These are phyloP conservation scores for Pichia rugopelliculosa DNA, from an alignment of 805 yeast species.

Conservation along the genomic window DNA sequence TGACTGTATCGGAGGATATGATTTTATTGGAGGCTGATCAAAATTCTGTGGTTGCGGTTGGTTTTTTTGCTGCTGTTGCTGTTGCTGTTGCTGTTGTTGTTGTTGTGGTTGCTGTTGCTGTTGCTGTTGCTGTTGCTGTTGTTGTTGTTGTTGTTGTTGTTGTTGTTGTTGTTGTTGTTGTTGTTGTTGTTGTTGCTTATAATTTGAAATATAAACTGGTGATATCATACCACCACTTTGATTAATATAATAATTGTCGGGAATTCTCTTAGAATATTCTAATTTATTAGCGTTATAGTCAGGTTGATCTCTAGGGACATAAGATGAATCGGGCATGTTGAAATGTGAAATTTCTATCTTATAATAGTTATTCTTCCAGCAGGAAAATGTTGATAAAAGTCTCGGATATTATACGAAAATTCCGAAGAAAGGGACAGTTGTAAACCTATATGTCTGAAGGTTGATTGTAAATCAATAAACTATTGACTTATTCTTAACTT, in stretches of 20 bases:
- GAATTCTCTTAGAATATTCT: not conserved
- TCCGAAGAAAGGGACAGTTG: no score
- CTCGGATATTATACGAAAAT: no score
- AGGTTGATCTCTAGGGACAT: not conserved
- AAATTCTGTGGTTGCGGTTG: conserved; percentile 2
- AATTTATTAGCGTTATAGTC: not conserved
- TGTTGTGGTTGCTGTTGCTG: conserved; percentile 1
- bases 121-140: not conserved
- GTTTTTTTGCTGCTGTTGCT: conserved; percentile 5
- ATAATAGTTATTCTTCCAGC: no score
- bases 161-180: conserved; percentile 7
- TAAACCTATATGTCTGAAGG: no score
- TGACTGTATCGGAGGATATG: not conserved
- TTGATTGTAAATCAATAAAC: no score
- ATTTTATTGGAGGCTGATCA: no score
- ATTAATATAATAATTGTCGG: not conserved
- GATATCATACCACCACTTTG: not conserved
- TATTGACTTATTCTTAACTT: no score
- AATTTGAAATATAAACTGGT: not conserved
- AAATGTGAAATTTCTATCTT: not conserved
- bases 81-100: conserved; percentile 4
- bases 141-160: conserved; percentile 1
- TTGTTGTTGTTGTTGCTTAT: not conserved
- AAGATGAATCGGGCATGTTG: not conserved
- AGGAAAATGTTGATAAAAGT: no score